phyloP scores from a whole-genome alignment of 208 protist species.

The Leptomonas seymouri region DNA sequence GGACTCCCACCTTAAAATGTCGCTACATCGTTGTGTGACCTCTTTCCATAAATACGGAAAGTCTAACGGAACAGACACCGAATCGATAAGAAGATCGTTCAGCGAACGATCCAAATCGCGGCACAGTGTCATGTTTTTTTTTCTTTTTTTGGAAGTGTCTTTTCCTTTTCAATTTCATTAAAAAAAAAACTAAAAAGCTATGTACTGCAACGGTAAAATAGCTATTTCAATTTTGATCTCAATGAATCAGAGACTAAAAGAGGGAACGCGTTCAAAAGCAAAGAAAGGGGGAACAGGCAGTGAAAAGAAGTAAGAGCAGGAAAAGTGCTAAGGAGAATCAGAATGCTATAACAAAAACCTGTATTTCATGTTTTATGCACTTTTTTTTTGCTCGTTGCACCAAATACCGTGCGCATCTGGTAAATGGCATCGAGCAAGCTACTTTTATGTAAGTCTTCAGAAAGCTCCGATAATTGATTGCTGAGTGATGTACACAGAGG shows the following conservation, averaged over 20 bases:
- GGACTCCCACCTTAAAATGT: conserved; percentile 37
- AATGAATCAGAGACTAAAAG: too few species aligned
- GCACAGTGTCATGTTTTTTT: conserved; percentile 17
- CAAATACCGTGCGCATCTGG: neutral
- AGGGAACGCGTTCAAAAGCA: neutral
- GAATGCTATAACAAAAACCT: too few species aligned
- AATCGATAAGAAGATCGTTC: conserved; percentile 36
- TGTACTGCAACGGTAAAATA: too few species aligned
- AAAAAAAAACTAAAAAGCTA: too few species aligned
- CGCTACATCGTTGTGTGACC: conserved; percentile 31
- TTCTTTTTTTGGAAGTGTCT: neutral
- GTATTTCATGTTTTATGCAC: too few species aligned
- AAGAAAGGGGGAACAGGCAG: neutral
- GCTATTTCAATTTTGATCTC: too few species aligned
- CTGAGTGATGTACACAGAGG: too few species aligned
- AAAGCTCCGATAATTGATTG: too few species aligned
- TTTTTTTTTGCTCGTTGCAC: neutral
- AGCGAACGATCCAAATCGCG: conserved; percentile 25
- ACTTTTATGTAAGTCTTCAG: too few species aligned
- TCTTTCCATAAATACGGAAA: conserved; percentile 42
- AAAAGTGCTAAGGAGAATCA: too few species aligned
- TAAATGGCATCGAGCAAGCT: too few species aligned
- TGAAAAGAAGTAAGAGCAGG: neutral
- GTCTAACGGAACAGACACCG: conserved; percentile 33
- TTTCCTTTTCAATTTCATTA: neutral